Evolutionary conservation across 805 yeast genomes (phyloP), one percentile per base, ranked within the genome.

Genomic region (Barnettozyma sucrosica): DNA sequence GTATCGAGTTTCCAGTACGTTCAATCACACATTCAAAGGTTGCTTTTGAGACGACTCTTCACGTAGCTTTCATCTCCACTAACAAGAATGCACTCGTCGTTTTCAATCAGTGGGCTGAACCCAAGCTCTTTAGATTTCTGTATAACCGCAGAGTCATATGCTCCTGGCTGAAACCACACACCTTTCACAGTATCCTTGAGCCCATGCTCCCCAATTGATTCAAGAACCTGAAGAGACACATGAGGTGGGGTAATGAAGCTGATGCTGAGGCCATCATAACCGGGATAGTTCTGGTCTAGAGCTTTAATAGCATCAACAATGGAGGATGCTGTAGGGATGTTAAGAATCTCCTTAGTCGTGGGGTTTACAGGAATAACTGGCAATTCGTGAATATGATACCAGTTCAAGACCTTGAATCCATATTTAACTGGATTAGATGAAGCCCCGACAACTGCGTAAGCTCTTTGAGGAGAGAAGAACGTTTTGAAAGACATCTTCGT

Each of bases 141-240:
- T 16, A 83, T 67, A 3, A 76, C 77, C 11, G 68, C 71, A 3
- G 61, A 58, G 56, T 83, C 81, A 54, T 77, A 85, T 20, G 89
- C 76, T 0, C 95, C 95, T 0, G 95, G 95, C 59, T 87, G 95
- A 54, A 85, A 81, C 95, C 95, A 88, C 14, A 85, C 66, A 1
- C 83, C 80, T 55, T 75, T 75, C 14, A 84, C 66, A 0, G 65
- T 47, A 1, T 54, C 48, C 3, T 52, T 6, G 8, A 43, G 53
- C 9, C 59, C 58, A 6, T 58, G 45, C 14, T 58, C 44, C 26
- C 63, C 56, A 48, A 77, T 64, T 14, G 70, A 70, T 10, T 69
- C 63, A 33, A 81, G 58, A 0, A 72, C 60, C 7, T 71, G 61
- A 16, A 73, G 66, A 2, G 89, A 77, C 4, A 82, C 74, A 0